Conservation (phyloP, 192 early-diverging fungal genomes). For the Globomyces pollinis-pini region DNA sequence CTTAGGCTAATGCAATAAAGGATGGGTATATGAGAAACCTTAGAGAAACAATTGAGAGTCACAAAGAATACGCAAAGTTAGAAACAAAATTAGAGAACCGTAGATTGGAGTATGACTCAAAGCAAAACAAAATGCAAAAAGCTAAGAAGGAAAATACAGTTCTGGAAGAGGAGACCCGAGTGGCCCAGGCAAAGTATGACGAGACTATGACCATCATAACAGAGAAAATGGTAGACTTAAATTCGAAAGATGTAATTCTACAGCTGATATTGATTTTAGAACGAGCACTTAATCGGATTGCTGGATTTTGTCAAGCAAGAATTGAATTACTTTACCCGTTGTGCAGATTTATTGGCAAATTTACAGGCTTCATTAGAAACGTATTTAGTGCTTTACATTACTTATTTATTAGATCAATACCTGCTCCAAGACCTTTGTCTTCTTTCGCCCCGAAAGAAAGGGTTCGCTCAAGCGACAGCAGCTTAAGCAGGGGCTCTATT, state of each 20-base stretch:
- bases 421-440: not conserved
- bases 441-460: too few species aligned
- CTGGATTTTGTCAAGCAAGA: constrained; percentile 22
- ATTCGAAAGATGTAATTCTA: constrained; percentile 55
- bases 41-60: constrained; percentile 20
- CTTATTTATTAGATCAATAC: not conserved
- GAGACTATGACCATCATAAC: constrained; percentile 74
- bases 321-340: constrained; percentile 9
- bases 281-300: constrained; percentile 37
- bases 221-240: constrained; percentile 71
- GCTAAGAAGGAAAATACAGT: constrained; percentile 86
- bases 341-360: not conserved
- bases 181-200: constrained; percentile 88
- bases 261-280: too few species aligned
- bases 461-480: too few species aligned
- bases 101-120: constrained; percentile 88
- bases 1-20: constrained; percentile 29
- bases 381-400: not conserved
- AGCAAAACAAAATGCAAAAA: constrained; percentile 79
- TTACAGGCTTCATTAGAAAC: not conserved
- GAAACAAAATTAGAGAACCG: constrained; percentile 83
- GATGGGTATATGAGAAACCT: constrained; percentile 49
- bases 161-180: constrained; percentile 82
- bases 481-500: too few species aligned
- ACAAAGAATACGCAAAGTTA: constrained; percentile 51